A percentile compares a stretch with the other conserved stretches of the same genome.
Conservation (phyloP, 129 eudicot species). For the Arctium minus region DNA sequence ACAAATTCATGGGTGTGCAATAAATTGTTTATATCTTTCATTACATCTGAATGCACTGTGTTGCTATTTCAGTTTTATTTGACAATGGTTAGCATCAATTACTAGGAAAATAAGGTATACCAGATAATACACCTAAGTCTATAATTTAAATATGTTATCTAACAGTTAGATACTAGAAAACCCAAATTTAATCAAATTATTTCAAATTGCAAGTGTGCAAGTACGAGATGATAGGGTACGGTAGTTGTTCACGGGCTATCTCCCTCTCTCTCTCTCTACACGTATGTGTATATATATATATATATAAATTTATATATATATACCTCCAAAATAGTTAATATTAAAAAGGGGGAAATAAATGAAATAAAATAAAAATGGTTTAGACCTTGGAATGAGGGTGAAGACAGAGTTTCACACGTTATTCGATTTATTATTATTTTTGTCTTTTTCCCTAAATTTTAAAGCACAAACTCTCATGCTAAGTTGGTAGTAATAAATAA, state of each 20-base stretch:
- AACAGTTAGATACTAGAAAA: neutral
- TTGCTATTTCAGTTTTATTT: neutral
- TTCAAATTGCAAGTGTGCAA: conserved; percentile 4
- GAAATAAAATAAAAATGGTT: neutral
- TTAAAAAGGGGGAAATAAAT: neutral
- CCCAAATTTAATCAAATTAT: neutral
- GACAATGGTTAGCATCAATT: neutral
- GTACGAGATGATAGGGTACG: conserved; percentile 30
- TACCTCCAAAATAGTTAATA: neutral
- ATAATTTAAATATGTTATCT: neutral
- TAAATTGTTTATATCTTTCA: neutral
- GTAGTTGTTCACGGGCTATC: conserved; percentile 11
- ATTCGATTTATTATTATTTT: conserved; percentile 17
- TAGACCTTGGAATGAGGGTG: conserved; percentile 22
- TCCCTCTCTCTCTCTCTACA: neutral
- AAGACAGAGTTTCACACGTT: conserved; percentile 42
- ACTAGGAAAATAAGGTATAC: neutral
- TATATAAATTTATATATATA: neutral
- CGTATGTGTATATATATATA: too few relatives aligned
- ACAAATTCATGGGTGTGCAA: too few relatives aligned
- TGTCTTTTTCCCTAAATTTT: neutral
- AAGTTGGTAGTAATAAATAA: conserved; percentile 10
- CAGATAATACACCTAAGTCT: neutral
- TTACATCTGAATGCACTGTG: neutral
- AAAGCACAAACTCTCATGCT: conserved; percentile 29